A percentile compares a stretch with the other conserved stretches of the same genome.
Evolutionary conservation across 306 rosid species (phyloP).

Genomic region (Calophaca sinica): DNA sequence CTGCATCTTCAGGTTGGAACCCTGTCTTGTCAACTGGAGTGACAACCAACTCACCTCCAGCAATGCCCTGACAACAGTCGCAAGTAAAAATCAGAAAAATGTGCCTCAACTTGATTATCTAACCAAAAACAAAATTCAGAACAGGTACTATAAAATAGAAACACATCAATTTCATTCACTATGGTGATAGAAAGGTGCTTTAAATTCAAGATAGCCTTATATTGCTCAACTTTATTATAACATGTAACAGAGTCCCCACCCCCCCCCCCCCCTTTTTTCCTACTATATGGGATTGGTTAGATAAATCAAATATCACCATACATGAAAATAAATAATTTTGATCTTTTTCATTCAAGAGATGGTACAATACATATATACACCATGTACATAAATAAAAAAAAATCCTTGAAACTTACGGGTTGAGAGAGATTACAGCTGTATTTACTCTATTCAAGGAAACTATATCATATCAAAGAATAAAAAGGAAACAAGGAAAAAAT

Average conservation of each 20-base stretch:
- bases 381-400: too few species aligned
- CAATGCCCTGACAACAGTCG: slow-evolving; percentile 75
- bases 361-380: too few species aligned
- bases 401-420: not conserved
- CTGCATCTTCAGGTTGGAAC: slow-evolving; percentile 90
- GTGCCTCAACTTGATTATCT: slow-evolving; percentile 23
- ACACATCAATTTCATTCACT: slow-evolving; percentile 28
- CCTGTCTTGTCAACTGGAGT: slow-evolving; percentile 86
- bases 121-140: not conserved
- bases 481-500: too few species aligned
- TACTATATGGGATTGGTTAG: not conserved
- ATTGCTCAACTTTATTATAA: not conserved
- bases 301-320: not conserved
- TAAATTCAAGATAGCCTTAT: not conserved
- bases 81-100: slow-evolving; percentile 47
- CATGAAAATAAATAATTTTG: not conserved
- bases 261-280: too few species aligned
- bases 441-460: too few species aligned
- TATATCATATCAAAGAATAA: too few species aligned
- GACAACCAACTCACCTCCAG: slow-evolving; percentile 95
- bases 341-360: too few species aligned
- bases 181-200: not conserved
- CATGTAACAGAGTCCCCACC: not conserved
- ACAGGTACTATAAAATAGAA: slow-evolving; percentile 23
- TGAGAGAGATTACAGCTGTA: too few species aligned